Conservation (phyloP, 805 yeast genomes). For the Lachancea fermentati region DNA sequence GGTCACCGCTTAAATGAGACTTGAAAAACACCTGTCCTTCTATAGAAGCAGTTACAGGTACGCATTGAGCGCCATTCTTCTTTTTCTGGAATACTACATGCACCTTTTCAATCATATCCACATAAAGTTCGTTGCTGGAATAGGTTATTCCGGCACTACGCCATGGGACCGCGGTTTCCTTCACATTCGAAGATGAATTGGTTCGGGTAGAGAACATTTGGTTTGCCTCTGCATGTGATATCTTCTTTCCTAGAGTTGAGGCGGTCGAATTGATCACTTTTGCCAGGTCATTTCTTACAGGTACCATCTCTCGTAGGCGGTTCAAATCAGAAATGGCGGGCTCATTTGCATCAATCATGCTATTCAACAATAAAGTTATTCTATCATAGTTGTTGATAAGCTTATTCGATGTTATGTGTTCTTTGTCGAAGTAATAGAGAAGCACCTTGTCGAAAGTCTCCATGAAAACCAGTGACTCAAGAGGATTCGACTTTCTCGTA, state of each 20-base stretch:
- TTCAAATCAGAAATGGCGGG: slow-evolving; percentile 69
- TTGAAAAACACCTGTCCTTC: slow-evolving; percentile 60
- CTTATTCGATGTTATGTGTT: slow-evolving; percentile 49
- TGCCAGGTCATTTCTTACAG: slow-evolving; percentile 37
- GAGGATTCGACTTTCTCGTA: slow-evolving; percentile 36
- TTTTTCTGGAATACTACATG: slow-evolving; percentile 41
- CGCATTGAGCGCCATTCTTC: slow-evolving; percentile 5
- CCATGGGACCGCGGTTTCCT: slow-evolving; percentile 59
- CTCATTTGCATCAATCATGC: slow-evolving; percentile 70
- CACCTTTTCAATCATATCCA: slow-evolving; percentile 69
- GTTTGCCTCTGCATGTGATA: slow-evolving; percentile 16
- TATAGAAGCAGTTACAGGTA: slow-evolving; percentile 35
- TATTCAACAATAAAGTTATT: slow-evolving; percentile 63
- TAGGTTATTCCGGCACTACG: slow-evolving; percentile 64
- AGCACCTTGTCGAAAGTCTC: slow-evolving; percentile 45
- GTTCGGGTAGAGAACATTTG: slow-evolving; percentile 12
- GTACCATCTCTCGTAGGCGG: slow-evolving; percentile 62
- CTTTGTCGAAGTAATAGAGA: slow-evolving; percentile 50
- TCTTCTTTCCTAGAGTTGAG: slow-evolving; percentile 16
- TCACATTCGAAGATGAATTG: slow-evolving; percentile 17
- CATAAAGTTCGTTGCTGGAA: slow-evolving; percentile 77
- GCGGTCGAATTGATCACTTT: slow-evolving; percentile 35
- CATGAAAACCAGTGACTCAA: slow-evolving; percentile 50
- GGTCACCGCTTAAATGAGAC: slow-evolving; percentile 72
- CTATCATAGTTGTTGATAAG: slow-evolving; percentile 68